phyloP scores from a whole-genome alignment of 257 asterid species.

The Penstemon davidsonii region DNA sequence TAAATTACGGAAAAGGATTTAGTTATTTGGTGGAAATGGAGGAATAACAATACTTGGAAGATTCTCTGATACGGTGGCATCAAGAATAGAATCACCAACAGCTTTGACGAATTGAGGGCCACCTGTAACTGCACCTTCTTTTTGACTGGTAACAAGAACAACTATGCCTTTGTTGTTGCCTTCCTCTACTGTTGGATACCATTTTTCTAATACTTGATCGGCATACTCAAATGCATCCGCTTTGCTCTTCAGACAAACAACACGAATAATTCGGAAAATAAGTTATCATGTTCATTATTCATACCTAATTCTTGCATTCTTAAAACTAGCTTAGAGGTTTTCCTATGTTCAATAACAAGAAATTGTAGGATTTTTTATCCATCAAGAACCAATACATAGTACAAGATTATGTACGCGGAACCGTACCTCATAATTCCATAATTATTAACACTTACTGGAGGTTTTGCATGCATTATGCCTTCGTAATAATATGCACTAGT shows the following conservation, averaged over 20 bases:
- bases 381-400: too few relatives aligned
- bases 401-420: too few relatives aligned
- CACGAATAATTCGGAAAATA: constrained; percentile 3
- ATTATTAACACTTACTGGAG: too few relatives aligned
- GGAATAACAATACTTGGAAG: constrained; percentile 63
- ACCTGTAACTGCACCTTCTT: constrained; percentile 97
- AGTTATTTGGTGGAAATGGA: background rate
- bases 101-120: constrained; percentile 91
- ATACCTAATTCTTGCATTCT: constrained; percentile 22
- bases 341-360: background rate
- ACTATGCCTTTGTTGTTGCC: constrained; percentile 87
- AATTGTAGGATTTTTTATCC: background rate
- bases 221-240: constrained; percentile 99
- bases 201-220: constrained; percentile 80
- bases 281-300: background rate
- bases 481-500: too few relatives aligned
- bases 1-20: background rate
- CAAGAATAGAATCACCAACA: constrained; percentile 90
- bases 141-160: constrained; percentile 96
- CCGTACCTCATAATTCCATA: too few relatives aligned
- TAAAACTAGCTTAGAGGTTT: background rate
- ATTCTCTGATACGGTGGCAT: constrained; percentile 89
- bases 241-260: constrained; percentile 65
- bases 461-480: too few relatives aligned
- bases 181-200: constrained; percentile 90